Conservation (phyloP, 2,329 filamentous ascomycete genomes). For the Alternaria sp. region DNA sequence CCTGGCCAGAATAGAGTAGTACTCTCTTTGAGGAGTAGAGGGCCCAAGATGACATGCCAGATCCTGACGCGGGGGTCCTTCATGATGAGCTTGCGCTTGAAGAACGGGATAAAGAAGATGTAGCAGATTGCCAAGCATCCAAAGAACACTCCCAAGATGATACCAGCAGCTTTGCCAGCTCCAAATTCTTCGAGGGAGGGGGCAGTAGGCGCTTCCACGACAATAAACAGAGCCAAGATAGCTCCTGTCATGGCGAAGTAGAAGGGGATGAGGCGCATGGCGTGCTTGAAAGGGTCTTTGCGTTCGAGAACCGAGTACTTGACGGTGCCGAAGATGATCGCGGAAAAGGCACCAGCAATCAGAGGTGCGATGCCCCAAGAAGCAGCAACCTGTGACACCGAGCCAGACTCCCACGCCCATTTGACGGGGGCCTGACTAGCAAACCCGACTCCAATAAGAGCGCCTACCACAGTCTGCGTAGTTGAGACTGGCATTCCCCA, state of each 20-base stretch:
- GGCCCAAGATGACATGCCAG: conserved; percentile 45
- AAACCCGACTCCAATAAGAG: conserved; percentile 66
- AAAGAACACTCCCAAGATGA: conserved; percentile 36
- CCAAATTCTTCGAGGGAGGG: conserved; percentile 39
- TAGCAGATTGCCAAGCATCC: conserved; percentile 30
- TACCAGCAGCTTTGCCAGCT: conserved; percentile 36
- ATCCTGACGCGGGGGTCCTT: conserved; percentile 35
- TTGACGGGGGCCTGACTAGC: conserved; percentile 45
- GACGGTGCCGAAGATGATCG: conserved; percentile 57
- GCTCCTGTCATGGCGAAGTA: conserved; percentile 59
- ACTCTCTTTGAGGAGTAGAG: conserved; percentile 49
- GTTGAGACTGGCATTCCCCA: conserved; percentile 65
- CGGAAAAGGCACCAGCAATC: conserved; percentile 57
- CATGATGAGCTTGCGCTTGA: conserved; percentile 34
- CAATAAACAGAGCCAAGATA: conserved; percentile 64
- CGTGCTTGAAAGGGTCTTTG: conserved; percentile 57
- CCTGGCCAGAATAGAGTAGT: conserved; percentile 51
- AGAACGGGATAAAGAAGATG: conserved; percentile 38
- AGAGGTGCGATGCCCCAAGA: conserved; percentile 59
- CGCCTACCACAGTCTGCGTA: conserved; percentile 67
- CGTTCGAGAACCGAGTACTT: conserved; percentile 60
- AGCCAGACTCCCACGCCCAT: conserved; percentile 35
- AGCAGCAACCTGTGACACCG: conserved; percentile 47
- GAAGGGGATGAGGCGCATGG: conserved; percentile 56
- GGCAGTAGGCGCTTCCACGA: conserved; percentile 54